Conservation (phyloP, 148 eudicot species). For the Chenopodium album region DNA sequence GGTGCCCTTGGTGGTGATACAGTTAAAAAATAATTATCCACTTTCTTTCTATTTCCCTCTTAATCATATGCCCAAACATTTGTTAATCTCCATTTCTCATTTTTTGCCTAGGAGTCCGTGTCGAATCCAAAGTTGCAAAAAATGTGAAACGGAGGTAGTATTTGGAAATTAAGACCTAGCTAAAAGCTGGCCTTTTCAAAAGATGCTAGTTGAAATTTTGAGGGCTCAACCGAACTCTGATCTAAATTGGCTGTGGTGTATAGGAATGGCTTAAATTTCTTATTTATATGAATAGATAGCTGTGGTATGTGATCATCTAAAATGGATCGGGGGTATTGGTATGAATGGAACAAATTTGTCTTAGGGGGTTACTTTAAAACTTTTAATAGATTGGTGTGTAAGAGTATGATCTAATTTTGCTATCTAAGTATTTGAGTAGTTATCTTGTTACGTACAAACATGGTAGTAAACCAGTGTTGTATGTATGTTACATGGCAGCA, state of each 20-base stretch:
- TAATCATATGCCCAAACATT: no score
- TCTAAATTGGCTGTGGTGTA: not conserved
- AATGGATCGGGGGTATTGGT: not conserved
- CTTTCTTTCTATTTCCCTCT: no score
- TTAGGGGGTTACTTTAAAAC: no score
- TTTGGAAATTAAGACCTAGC: not conserved
- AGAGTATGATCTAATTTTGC: not conserved
- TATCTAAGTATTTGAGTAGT: not conserved
- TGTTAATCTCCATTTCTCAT: no score
- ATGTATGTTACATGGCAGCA: no score
- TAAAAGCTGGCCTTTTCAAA: not conserved
- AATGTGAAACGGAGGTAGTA: not conserved
- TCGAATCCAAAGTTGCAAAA: no score
- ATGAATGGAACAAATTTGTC: not conserved
- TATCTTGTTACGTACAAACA: not conserved
- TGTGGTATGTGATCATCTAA: not conserved
- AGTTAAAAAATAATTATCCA: no score
- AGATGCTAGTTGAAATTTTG: not conserved
- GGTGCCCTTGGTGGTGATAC: no score
- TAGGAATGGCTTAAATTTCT: not conserved
- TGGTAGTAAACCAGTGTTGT: not conserved
- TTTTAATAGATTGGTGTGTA: not conserved
- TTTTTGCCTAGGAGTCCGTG: no score
- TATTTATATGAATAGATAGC: not conserved
- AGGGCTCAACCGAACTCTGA: not conserved